These are phyloP conservation scores for Ascochyta rabiei DNA, from an alignment of 2,329 filamentous ascomycete species.

Conservation along the genomic window DNA sequence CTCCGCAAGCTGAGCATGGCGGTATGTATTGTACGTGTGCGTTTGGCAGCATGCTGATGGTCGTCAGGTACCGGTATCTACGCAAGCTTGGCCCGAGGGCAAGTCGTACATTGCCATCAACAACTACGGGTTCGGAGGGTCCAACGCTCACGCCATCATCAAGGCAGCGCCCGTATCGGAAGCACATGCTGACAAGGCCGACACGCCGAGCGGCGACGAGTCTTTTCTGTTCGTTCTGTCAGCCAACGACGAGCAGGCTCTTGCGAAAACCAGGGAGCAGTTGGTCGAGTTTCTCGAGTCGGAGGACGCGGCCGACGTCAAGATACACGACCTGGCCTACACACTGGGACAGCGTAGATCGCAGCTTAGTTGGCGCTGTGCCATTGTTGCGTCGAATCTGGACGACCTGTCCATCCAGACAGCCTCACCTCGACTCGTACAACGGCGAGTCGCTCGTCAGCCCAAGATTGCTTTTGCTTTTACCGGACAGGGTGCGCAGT, in stretches of 20 bases:
- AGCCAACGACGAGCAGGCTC: not conserved
- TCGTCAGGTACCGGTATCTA: not conserved
- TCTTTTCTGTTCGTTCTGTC: not conserved
- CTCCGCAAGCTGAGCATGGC: not conserved
- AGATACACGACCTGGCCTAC: not conserved
- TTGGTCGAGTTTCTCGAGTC: not conserved
- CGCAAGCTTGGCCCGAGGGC: constrained; percentile 9
- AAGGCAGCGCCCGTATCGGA: not conserved
- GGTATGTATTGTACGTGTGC: not conserved
- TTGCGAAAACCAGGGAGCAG: not conserved
- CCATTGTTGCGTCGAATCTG: not conserved
- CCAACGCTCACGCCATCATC: constrained; percentile 17
- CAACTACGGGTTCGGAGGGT: constrained; percentile 20
- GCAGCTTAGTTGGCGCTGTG: not conserved
- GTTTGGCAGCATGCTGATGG: too few relatives aligned
- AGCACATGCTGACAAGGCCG: not conserved
- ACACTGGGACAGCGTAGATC: not conserved
- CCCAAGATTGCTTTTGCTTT: not conserved
- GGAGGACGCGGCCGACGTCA: not conserved
- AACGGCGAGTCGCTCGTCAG: not conserved
- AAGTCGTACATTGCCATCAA: constrained; percentile 12
- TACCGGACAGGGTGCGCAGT: not conserved
- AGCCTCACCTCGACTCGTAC: not conserved
- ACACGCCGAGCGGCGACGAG: not conserved
- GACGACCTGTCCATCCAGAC: not conserved